phyloP scores from a whole-genome alignment of 768 basidiomycete species.

The Termitomyces sp. region DNA sequence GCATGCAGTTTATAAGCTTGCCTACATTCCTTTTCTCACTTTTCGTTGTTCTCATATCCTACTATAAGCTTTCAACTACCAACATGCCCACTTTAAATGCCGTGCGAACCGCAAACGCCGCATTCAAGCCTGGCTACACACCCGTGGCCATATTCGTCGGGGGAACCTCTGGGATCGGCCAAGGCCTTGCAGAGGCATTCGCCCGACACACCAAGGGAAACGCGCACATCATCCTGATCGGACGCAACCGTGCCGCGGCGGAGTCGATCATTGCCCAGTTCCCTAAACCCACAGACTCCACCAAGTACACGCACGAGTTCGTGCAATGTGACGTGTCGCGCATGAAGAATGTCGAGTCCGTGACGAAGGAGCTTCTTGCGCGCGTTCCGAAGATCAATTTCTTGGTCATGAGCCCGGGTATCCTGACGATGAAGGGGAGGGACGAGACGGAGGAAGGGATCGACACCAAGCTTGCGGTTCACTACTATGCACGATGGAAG shows the following conservation, averaged over 20 bases:
- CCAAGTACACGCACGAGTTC: conserved; percentile 32
- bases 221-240: conserved; percentile 43
- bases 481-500: conserved; percentile 50
- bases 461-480: conserved; percentile 31
- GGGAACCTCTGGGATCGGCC: conserved; percentile 40
- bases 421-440: conserved; percentile 32
- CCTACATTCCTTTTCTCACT: neutral
- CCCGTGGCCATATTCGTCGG: conserved; percentile 34
- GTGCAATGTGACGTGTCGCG: conserved; percentile 39
- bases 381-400: conserved; percentile 44
- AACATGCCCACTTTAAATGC: conserved; percentile 19
- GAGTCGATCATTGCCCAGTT: conserved; percentile 33
- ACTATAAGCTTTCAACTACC: neutral
- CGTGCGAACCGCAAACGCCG: conserved; percentile 23
- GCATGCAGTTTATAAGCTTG: neutral
- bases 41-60: neutral
- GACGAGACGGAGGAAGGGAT: conserved; percentile 29
- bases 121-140: conserved; percentile 13
- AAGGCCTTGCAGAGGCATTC: conserved; percentile 38
- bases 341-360: conserved; percentile 37
- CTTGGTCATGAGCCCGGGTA: conserved; percentile 40
- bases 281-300: conserved; percentile 23
- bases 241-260: conserved; percentile 43
- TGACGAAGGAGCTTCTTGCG: conserved; percentile 25
- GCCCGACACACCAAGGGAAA: conserved; percentile 38